Evolutionary conservation across 345 rosid genomes (phyloP), one percentile per base, ranked within the genome.

Genomic region (Aquilaria yunnanensis): DNA sequence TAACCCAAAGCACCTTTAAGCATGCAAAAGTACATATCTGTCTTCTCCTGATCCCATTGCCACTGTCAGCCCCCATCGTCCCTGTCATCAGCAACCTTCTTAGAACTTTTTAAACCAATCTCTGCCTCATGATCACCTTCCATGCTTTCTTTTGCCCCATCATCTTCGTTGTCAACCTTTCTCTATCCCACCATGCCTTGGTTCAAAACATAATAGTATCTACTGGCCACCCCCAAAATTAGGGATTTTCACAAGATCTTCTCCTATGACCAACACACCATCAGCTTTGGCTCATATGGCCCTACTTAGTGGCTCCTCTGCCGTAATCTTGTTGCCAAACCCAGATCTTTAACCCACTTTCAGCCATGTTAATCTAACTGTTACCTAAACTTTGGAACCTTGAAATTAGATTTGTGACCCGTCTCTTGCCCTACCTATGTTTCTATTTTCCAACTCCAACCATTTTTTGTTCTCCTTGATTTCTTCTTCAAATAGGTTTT

Each of bases 401-500:
- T 29, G 29, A 23, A 32, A 57, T 12, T 10, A 54, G 54, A 41
- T 13, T 29, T 23, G 67, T 23, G 37, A 59, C 14, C 52, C 70
- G 0, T 51, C 70, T 33, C 50, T 43, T 2, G 61, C 57, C 10
- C 23, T 0, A 23, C 23, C 23, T 23, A 32, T 70, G 32, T 63
- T 56, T 10, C 75, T 67, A 45, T 68, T 73, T 23, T 75, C 72
- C 12, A 73, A 77, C 51, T 67, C 67, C 98, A 92, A 85, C 96
- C 92, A 85, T 73, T 65, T 68, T 76, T 89, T 78, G 60, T 87
- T 89, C 70, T 85, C 88, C 61, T 72, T 72, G 32, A 81, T 51
- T 69, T 89, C 98, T 31, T 87, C 82, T 46, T 72, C 54, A 4
- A 80, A 82, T 5, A 96, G 90, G 59, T 87, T 83, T 68, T 89